These are phyloP conservation scores for Aechmea fasciata DNA, from an alignment of 176 grass and related monocot species.

Conservation along the genomic window DNA sequence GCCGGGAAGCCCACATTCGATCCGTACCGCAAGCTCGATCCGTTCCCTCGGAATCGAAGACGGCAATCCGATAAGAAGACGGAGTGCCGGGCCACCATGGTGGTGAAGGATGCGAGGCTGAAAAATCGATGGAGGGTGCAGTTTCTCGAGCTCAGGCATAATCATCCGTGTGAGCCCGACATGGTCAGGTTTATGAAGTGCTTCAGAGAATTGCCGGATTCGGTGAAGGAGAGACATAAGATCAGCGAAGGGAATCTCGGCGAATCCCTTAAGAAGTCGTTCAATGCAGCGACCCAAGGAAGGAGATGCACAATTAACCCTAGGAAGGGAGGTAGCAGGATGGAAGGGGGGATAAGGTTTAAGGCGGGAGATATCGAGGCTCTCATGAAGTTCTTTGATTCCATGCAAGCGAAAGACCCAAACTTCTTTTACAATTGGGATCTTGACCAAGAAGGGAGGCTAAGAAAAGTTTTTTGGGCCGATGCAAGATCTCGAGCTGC, in stretches of 20 bases:
- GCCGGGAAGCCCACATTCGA: constrained; percentile 44
- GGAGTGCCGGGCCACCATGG: constrained; percentile 52
- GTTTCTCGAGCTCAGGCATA: constrained; percentile 62
- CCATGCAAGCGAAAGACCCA: constrained; percentile 54
- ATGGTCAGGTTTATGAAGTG: constrained; percentile 85
- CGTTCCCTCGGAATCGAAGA: constrained; percentile 28
- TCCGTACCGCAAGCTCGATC: constrained; percentile 21
- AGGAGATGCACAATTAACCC: constrained; percentile 46
- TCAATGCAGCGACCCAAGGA: constrained; percentile 42
- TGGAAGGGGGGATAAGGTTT: constrained; percentile 24
- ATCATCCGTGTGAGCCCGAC: constrained; percentile 66
- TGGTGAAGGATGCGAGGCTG: constrained; percentile 50
- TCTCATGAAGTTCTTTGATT: constrained; percentile 45
- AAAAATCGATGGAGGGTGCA: constrained; percentile 63
- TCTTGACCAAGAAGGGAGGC: constrained; percentile 53
- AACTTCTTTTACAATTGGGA: constrained; percentile 76
- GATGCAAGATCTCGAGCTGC: constrained; percentile 62
- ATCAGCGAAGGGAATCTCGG: constrained; percentile 40
- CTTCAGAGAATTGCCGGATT: constrained; percentile 55
- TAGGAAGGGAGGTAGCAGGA: constrained; percentile 25
- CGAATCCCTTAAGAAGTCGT: constrained; percentile 37
- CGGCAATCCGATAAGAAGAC: constrained; percentile 37
- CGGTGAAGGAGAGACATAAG: constrained; percentile 45
- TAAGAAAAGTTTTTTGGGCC: constrained; percentile 70
- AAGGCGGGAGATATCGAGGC: constrained; percentile 26